Conservation (phyloP, 495 filamentous ascomycete genomes). For the Neurospora sp. region DNA sequence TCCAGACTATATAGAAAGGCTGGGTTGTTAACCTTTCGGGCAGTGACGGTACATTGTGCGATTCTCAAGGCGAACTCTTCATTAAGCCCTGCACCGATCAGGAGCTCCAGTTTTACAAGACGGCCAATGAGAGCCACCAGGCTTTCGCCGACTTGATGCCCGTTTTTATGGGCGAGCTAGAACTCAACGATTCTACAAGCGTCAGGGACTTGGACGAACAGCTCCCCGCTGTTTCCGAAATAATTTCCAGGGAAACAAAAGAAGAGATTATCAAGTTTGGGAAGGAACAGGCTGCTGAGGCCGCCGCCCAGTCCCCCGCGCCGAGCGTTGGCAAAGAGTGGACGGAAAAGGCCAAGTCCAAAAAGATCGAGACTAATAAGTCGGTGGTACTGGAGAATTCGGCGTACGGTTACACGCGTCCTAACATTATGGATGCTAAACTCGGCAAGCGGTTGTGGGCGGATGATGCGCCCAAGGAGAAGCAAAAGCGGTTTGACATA, state of each 20-base stretch:
- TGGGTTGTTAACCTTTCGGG: constrained; percentile 4
- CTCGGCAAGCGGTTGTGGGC: constrained; percentile 82
- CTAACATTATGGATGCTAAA: constrained; percentile 94
- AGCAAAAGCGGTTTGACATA: constrained; percentile 69
- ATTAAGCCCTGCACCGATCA: constrained; percentile 87
- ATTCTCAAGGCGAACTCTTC: constrained; percentile 72
- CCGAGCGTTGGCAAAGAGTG: constrained; percentile 12
- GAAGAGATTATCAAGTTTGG: constrained; percentile 25
- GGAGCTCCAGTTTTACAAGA: constrained; percentile 91
- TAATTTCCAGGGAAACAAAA: constrained; percentile 33
- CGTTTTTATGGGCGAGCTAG: constrained; percentile 68
- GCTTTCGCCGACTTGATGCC: constrained; percentile 73
- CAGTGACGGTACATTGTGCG: constrained; percentile 87
- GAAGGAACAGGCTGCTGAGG: constrained; percentile 17
- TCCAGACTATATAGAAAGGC: neutral
- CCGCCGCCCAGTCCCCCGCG: constrained; percentile 13
- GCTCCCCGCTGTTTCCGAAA: constrained; percentile 31
- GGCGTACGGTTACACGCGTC: constrained; percentile 66
- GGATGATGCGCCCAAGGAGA: constrained; percentile 65
- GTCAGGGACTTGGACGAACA: constrained; percentile 41
- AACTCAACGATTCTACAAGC: constrained; percentile 35
- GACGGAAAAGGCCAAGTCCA: constrained; percentile 17
- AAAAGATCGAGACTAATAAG: constrained; percentile 57
- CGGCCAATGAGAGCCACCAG: constrained; percentile 50
- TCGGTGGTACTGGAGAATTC: constrained; percentile 86